Conservation (phyloP, 441 rosid species). For the Raphanus hybrid region DNA sequence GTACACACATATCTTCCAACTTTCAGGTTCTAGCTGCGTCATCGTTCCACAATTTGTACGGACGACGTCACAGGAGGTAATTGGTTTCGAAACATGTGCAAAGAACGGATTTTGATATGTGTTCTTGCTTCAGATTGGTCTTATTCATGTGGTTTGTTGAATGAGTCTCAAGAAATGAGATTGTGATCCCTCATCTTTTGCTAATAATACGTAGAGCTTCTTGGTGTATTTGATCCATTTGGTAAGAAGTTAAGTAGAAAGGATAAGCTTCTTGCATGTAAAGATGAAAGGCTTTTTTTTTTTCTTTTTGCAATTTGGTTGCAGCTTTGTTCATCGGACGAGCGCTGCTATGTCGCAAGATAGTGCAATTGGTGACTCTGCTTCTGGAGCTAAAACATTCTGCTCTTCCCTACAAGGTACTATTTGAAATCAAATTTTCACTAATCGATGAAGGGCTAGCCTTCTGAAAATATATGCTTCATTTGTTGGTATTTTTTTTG, state of each 20-base stretch:
- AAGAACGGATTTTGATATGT: conserved; percentile 8
- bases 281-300: conserved; percentile 13
- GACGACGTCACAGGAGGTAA: conserved; percentile 62
- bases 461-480: background rate
- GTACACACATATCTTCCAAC: too few species aligned
- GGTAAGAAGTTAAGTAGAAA: background rate
- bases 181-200: background rate
- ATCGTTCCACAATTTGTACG: conserved; percentile 34
- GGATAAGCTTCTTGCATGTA: background rate
- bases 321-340: conserved; percentile 58
- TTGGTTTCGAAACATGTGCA: background rate
- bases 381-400: conserved; percentile 66
- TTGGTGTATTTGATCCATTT: background rate
- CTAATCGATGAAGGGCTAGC: background rate
- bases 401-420: conserved; percentile 72
- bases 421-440: too few species aligned
- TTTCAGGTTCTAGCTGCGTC: conserved; percentile 55
- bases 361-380: conserved; percentile 54
- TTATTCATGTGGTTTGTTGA: too few species aligned
- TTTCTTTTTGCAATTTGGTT: conserved; percentile 33
- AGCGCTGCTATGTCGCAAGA: conserved; percentile 46
- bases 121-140: too few species aligned
- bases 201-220: background rate
- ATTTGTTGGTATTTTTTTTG: background rate
- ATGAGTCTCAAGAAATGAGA: conserved; percentile 14